Conservation (phyloP, 2,329 filamentous ascomycete genomes). For the Parascedosporium putredinis region DNA sequence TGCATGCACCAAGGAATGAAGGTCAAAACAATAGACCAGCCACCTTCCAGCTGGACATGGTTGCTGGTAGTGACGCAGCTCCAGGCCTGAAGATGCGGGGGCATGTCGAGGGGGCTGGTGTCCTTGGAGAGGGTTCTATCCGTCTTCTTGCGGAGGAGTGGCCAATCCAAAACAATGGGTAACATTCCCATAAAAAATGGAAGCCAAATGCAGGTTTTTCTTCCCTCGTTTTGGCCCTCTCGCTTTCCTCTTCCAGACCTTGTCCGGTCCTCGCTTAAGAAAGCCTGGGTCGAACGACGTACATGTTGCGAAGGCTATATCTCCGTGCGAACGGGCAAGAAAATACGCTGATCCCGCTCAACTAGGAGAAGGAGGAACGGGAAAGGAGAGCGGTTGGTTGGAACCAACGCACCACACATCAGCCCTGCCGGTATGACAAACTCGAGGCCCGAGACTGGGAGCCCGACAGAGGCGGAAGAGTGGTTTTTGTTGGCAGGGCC, state of each 20-base stretch:
- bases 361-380: neutral
- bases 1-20: neutral
- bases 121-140: neutral
- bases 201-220: neutral
- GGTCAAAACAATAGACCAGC: neutral
- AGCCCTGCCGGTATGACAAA: conserved; percentile 4
- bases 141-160: no score
- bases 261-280: neutral
- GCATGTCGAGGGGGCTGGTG: no score
- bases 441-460: neutral
- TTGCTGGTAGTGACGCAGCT: neutral
- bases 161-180: neutral
- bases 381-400: neutral
- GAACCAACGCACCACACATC: conserved; percentile 1
- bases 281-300: neutral
- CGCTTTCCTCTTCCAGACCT: neutral
- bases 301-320: no score
- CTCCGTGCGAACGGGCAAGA: no score
- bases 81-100: neutral
- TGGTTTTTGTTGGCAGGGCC: neutral
- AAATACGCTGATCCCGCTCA: neutral
- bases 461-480: neutral
- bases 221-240: neutral
- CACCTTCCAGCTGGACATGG: neutral
- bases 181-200: neutral